A percentile compares a stretch with the other conserved stretches of the same genome.
These are phyloP conservation scores for Phaffia tasmanica DNA, from an alignment of 768 basidiomycete genomes.

Conservation along the genomic window DNA sequence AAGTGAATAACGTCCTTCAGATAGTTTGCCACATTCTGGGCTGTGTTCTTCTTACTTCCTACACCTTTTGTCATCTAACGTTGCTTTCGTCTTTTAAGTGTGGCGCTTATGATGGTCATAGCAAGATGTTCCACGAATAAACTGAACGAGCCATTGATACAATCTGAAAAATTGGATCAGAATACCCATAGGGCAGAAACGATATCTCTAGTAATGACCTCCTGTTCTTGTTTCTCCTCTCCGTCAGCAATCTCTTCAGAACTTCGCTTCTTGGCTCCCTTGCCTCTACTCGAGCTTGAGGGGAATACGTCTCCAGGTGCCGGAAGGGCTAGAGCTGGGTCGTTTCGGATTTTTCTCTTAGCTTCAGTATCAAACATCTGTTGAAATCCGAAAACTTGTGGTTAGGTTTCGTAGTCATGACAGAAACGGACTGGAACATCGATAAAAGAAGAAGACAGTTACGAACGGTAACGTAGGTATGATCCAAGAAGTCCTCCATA, in stretches of 20 bases:
- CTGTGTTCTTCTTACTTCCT: no score
- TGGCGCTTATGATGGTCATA: no score
- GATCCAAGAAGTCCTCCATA: slow-evolving; percentile 94
- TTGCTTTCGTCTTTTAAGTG: no score
- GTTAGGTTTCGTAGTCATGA: background rate
- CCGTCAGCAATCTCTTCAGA: background rate
- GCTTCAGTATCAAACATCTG: slow-evolving; percentile 81
- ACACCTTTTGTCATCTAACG: no score
- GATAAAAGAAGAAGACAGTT: slow-evolving; percentile 15
- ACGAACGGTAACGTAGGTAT: slow-evolving; percentile 70
- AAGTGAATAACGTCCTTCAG: no score
- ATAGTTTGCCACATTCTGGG: no score
- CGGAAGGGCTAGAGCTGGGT: slow-evolving; percentile 47
- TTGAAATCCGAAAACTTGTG: background rate
- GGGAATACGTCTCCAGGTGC: slow-evolving; percentile 28
- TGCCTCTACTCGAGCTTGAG: slow-evolving; percentile 4
- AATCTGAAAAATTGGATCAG: background rate
- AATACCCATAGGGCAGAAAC: slow-evolving; percentile 28
- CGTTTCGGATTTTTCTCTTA: slow-evolving; percentile 65
- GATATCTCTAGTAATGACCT: slow-evolving; percentile 17
- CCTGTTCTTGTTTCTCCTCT: slow-evolving; percentile 15
- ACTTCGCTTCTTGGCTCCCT: slow-evolving; percentile 6
- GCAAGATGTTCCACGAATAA: no score
- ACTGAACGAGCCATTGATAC: background rate
- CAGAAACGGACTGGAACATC: slow-evolving; percentile 5